These are phyloP conservation scores for Penicillium salamii DNA, from an alignment of 495 filamentous ascomycete genomes.

Conservation along the genomic window DNA sequence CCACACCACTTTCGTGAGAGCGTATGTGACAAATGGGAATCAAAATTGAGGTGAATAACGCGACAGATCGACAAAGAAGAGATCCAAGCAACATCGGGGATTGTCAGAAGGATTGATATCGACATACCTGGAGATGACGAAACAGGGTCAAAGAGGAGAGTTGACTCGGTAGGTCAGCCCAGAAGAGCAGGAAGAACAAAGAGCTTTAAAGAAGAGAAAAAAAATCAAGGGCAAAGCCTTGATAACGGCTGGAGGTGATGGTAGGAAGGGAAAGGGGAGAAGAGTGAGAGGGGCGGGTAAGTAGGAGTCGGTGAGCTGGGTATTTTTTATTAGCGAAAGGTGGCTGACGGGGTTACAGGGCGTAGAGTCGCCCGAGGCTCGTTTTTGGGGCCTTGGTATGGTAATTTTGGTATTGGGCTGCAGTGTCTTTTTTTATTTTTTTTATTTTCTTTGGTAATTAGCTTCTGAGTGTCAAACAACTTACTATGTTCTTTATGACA, in stretches of 20 bases:
- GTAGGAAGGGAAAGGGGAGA: slow-evolving; percentile 8
- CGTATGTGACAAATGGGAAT: neutral
- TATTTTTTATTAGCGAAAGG: slow-evolving; percentile 27
- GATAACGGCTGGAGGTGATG: slow-evolving; percentile 26
- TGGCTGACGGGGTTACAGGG: slow-evolving; percentile 17
- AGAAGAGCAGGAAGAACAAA: slow-evolving; percentile 13
- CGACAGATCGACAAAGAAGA: neutral
- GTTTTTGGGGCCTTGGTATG: slow-evolving; percentile 6
- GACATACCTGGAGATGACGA: slow-evolving; percentile 8
- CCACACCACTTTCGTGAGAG: slow-evolving; percentile 9
- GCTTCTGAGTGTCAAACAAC: too few species aligned
- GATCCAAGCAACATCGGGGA: too few species aligned
- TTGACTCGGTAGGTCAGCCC: neutral
- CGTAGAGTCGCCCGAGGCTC: too few species aligned
- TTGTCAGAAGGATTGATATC: neutral
- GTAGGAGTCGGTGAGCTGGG: slow-evolving; percentile 31
- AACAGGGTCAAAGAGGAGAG: neutral
- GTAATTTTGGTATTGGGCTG: slow-evolving; percentile 21
- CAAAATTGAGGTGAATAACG: neutral
- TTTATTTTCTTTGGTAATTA: neutral
- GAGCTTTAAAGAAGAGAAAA: slow-evolving; percentile 8
- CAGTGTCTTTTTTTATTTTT: too few species aligned
- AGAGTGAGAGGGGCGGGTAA: slow-evolving; percentile 16
- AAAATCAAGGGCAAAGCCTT: slow-evolving; percentile 41
- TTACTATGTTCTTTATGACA: too few species aligned